Conservation (phyloP, 1,284 basidiomycete species). For the Tetrapyrgos nigripes region DNA sequence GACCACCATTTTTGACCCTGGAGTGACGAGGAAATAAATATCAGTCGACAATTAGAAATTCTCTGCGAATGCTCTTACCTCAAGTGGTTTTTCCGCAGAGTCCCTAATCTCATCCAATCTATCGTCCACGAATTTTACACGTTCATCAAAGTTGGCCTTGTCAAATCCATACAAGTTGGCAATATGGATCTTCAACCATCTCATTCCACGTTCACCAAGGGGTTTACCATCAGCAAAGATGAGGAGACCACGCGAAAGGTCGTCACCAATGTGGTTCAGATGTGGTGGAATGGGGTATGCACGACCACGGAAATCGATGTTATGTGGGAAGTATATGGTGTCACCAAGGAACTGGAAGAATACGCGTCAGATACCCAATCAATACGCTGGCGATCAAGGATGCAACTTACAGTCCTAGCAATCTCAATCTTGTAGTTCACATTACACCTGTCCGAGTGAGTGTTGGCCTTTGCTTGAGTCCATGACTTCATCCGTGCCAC, state of each 20-base stretch:
- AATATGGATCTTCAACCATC: conserved; percentile 92
- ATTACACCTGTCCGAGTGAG: conserved; percentile 91
- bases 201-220: conserved; percentile 81
- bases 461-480: conserved; percentile 72
- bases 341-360: conserved; percentile 77
- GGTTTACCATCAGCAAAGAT: conserved; percentile 85
- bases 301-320: conserved; percentile 97
- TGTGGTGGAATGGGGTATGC: conserved; percentile 98
- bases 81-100: conserved; percentile 85
- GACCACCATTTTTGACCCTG: conserved; percentile 88
- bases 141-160: conserved; percentile 94
- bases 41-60: conserved; percentile 1
- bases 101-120: conserved; percentile 84
- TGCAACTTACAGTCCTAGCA: conserved; percentile 84
- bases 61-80: conserved; percentile 47
- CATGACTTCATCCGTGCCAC: conserved; percentile 66
- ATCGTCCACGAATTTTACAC: conserved; percentile 81
- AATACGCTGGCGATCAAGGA: background rate
- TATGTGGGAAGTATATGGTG: conserved; percentile 94
- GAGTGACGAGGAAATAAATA: too few relatives aligned
- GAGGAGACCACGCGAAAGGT: conserved; percentile 90
- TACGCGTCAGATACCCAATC: background rate
- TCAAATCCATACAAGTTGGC: conserved; percentile 95
- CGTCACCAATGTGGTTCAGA: conserved; percentile 96
- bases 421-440: conserved; percentile 99